Evolutionary conservation across 352 stramenopile species (phyloP), one percentile per base, ranked within the genome.

Genomic region (Pythium dissimile): DNA sequence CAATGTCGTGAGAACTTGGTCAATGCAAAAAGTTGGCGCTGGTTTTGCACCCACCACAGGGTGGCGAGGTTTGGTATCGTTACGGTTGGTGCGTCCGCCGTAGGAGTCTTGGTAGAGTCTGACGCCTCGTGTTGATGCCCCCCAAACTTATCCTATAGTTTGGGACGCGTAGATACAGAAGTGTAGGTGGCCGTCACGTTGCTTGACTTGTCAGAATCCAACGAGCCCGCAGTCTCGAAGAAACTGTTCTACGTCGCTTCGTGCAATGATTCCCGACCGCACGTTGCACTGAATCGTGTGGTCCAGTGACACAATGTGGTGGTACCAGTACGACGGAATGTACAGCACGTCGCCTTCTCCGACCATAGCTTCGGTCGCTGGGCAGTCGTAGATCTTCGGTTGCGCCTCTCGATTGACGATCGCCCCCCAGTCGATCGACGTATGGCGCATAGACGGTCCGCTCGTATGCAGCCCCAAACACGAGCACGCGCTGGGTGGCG

Each of bases 281-380:
- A 92, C 71, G 68, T 98, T 98, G 76, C 94, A 98, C 68, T 98
- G 95, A 26, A 94, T 94, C 66, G 88, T 97, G 26, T 96, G 90
- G 62, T 96, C 88, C 12, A 98, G 72, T 35, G 88, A 96, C 7
- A 98, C 86, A 64, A 99, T 98, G 64, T 95, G 96, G 69, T 99
- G 95, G 66, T 98, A 97, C 89, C 91, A 98, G 55, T 78, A 88
- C 8, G 91, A 97, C 8, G 95, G 95, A 26, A 98, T 66, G 69
- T 98, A 98, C 24, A 98, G 62, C 9, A 97, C 89, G 71, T 99
- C 95, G 5, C 96, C 96, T 1, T 84, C 75, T 18, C 82, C 83
- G 26, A 98, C 67, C 3, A 98, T 75, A 8, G 98, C 92, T 59
- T 99, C 95, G 7, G 90, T 93, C 10, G 74, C 72, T 9, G 69